Evolutionary conservation across 176 grass and related monocot genomes (phyloP), one percentile per base, ranked within the genome.

Genomic region (Secale cereale): DNA sequence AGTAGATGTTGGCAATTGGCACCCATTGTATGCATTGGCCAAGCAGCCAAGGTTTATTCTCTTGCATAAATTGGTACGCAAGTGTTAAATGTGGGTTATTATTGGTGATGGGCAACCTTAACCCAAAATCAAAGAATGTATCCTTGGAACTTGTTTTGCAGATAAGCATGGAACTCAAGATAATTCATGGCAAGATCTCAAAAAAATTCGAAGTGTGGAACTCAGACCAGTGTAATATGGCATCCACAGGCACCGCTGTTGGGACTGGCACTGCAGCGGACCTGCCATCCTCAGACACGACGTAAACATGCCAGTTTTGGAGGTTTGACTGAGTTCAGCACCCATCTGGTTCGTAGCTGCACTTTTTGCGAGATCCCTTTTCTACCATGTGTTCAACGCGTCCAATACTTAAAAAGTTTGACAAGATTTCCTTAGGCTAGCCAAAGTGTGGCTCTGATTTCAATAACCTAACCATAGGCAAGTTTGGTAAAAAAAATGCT

Each of bases 31-130:
- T 70, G 67, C 67, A 70, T 23, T 37, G 15, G n/a, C 50, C 50
- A 20, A 54, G 50, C 50, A 54, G 17, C 50, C 69, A 25, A 72
- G 69, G 36, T 72, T 39, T 15, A 72, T 72, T 43, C 23, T 72
- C 69, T 40, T 72, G 40, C 36, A 27, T 72, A 72, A 72, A 72
- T 43, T 72, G 69, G 69, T 43, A 72, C n/a, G n/a, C 43, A 43
- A 40, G 37, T 72, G n/a, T 39, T 40, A 72, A 41, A 40, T 71
- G 23, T 40, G 8, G 32, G 33, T 69, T n/a, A 25, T 41, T 71
- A 41, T 41, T 71, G 22, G 22, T 71, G 36, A 71, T 41, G 10
- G 36, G 35, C 39, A 41, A 40, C 68, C 68, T 35, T 71, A 41
- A 71, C 67, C 67, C 67, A n/a, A n/a, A n/a, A 70, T 70, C 12